Conservation (phyloP, 225 moss, liverwort and hornwort genomes). For the Sphagnum tenellum region DNA sequence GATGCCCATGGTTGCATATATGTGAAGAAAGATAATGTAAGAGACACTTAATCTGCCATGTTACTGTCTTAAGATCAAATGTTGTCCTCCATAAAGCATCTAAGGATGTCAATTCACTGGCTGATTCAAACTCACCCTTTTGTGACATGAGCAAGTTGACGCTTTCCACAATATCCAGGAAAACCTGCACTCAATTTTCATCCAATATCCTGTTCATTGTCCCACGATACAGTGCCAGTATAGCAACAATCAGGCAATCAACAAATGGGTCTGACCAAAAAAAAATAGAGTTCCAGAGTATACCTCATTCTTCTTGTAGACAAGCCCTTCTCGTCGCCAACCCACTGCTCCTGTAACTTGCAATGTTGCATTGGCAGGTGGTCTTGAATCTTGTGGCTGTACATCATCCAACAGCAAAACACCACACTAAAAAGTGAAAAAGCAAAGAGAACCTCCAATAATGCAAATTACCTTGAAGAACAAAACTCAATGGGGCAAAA, state of each 20-base stretch:
- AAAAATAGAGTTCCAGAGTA: no score
- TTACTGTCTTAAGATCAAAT: no score
- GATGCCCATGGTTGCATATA: no score
- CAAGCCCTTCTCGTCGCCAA: conserved; percentile 59
- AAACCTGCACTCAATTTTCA: conserved; percentile 31
- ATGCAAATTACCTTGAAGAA: neutral
- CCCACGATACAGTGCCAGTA: no score
- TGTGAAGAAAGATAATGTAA: no score
- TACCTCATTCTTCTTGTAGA: conserved; percentile 69
- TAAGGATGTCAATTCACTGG: no score
- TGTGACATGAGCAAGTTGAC: conserved; percentile 67
- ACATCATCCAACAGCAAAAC: neutral
- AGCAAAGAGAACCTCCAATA: neutral
- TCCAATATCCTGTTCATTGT: no score
- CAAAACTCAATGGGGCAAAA: neutral
- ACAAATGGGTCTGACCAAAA: no score
- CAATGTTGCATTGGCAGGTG: conserved; percentile 54
- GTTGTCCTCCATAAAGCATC: no score
- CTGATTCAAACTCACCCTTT: conserved; percentile 32
- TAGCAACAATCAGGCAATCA: no score
- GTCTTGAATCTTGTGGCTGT: conserved; percentile 48
- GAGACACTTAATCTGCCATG: no score
- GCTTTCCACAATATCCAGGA: conserved; percentile 66
- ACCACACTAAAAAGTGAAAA: neutral
- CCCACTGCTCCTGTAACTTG: conserved; percentile 70